Conservation (phyloP, 2,329 filamentous ascomycete species). For the Pseudofabraea citricarpa region DNA sequence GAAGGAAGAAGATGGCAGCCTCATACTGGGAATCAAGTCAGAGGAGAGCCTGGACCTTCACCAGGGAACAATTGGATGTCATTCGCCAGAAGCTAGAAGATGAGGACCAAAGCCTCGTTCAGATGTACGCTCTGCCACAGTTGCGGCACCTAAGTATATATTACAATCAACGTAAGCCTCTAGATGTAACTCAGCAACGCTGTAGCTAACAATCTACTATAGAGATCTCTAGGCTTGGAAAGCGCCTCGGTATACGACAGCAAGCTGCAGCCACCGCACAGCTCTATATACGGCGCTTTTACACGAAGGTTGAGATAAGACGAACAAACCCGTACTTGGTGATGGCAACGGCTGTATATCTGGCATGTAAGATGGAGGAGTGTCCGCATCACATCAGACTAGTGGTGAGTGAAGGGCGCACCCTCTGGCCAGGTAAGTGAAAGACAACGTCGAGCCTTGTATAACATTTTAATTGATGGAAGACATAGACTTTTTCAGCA, state of each 20-base stretch:
- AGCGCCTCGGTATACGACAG: constrained; percentile 79
- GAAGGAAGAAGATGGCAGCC: constrained; percentile 83
- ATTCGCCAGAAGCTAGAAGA: constrained; percentile 74
- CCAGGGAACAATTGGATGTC: constrained; percentile 71
- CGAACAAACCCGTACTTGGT: constrained; percentile 91
- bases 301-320: constrained; percentile 83
- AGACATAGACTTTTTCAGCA: constrained; percentile 51
- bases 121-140: constrained; percentile 79
- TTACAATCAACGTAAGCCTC: constrained; percentile 74
- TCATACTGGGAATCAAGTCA: constrained; percentile 98
- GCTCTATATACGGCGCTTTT: constrained; percentile 92
- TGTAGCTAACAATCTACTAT: constrained; percentile 12
- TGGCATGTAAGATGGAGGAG: constrained; percentile 98
- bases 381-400: constrained; percentile 93
- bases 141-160: constrained; percentile 81
- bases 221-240: constrained; percentile 80
- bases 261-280: constrained; percentile 93
- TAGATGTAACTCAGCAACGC: too few species aligned
- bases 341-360: constrained; percentile 86
- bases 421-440: constrained; percentile 71
- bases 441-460: too few species aligned
- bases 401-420: constrained; percentile 79
- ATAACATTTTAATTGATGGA: too few species aligned
- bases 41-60: constrained; percentile 84
- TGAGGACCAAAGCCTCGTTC: constrained; percentile 67